Evolutionary conservation across 192 early-diverging fungal species (phyloP), one percentile per base, ranked within the genome.

Genomic region (Coemansia sp.): DNA sequence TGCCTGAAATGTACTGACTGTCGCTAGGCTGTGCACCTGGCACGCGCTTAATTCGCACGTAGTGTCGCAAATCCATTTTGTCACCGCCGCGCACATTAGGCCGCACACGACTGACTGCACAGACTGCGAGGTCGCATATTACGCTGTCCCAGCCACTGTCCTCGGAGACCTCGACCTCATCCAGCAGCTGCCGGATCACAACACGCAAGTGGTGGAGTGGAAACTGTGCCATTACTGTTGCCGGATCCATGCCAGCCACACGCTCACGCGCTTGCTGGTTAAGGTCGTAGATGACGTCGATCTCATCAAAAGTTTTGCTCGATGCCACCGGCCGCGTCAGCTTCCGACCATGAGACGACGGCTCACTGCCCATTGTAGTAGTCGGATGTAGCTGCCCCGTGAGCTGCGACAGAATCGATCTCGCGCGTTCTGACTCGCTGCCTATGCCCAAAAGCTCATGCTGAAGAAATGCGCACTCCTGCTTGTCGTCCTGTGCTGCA

Each of bases 41-140:
- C 21, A 99, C 92, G 66, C 92, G 92, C 72, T 98, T 98, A 71
- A 97, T 92, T 62, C 95, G 96, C 52, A 98, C 91, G 54, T 94
- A 95, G 30, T 93, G 87, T 10, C 91, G 84, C 50, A 95, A 87
- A 67, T 97, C 95, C 65, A 94, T 92, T 66, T 89, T 85, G 72
- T 95, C 94, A 58, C 93, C 90, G 21, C 76, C 86, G 20, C 85
- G 73, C 30, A 93, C 85, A 71, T 92, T 85, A 0, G 91, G 80
- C 8, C 59, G 61, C 33, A 83, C 80, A 17, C 64, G 61, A 10
- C 55, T 57, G 24, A 75, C 67, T 4, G 76, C 80, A n/a, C 60
- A 66, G 17, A 71, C 17, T 0, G 69, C 72, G 68, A 83, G 50
- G 20, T 61, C 66, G 23, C 59, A 54, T 32, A 78, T 63, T 19